phyloP scores from a whole-genome alignment of 345 rosid species.

The Citrus mangshanensis region DNA sequence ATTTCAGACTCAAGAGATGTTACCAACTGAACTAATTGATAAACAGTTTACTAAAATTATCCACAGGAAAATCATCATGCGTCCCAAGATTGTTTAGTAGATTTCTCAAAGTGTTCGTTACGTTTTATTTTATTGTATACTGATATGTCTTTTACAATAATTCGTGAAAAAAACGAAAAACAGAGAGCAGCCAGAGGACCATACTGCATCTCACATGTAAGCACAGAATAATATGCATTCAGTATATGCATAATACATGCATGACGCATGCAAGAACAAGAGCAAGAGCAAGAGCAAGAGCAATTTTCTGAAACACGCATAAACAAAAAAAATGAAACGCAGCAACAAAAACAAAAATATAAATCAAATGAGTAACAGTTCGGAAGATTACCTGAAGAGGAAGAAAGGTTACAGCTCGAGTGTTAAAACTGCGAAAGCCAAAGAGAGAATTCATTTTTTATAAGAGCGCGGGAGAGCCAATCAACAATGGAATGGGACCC shows the following conservation, averaged over 20 bases:
- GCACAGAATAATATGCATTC: background rate
- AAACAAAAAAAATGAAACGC: too few relatives aligned
- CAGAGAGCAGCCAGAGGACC: background rate
- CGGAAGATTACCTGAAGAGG: background rate
- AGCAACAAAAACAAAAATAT: background rate
- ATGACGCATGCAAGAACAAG: background rate
- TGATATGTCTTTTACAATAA: too few relatives aligned
- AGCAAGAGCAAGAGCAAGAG: too few relatives aligned
- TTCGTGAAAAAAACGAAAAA: background rate
- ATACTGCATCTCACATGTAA: background rate
- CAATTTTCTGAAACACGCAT: background rate
- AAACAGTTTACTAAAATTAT: too few relatives aligned
- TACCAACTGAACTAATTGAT: too few relatives aligned
- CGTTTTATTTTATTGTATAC: too few relatives aligned
- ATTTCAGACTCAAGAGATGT: too few relatives aligned
- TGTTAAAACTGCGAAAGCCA: background rate
- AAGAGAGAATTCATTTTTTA: conserved; percentile 9
- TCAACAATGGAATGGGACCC: conserved; percentile 26
- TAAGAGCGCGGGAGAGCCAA: conserved; percentile 49
- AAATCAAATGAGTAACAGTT: background rate
- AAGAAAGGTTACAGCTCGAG: background rate
- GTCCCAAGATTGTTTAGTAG: background rate
- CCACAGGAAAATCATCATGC: background rate
- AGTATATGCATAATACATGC: background rate
- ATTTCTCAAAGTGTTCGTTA: too few relatives aligned